Evolutionary conservation across 2,329 filamentous ascomycete species (phyloP).

Genomic region (Hypoxylon sp.): DNA sequence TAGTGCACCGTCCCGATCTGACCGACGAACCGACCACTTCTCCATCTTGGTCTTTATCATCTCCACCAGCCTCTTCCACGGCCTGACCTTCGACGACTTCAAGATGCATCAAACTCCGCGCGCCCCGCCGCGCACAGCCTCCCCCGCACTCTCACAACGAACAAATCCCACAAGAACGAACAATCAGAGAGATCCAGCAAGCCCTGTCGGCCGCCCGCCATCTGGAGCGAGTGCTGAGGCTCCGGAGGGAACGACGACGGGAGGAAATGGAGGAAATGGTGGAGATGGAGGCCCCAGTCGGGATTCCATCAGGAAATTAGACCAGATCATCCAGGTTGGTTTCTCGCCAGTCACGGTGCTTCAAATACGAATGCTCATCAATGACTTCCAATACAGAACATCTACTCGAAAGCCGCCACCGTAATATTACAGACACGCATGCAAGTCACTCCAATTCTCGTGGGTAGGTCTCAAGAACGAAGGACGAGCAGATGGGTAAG

Average conservation of each 20-base stretch:
- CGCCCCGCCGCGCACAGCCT: conserved; percentile 77
- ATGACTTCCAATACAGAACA: conserved; percentile 72
- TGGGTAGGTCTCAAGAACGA: conserved; percentile 49
- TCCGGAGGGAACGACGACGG: conserved; percentile 57
- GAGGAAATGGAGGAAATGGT: conserved; percentile 62
- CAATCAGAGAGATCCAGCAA: conserved; percentile 75
- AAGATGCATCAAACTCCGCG: conserved; percentile 93
- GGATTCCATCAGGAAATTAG: conserved; percentile 82
- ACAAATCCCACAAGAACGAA: conserved; percentile 80
- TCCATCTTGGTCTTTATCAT: conserved; percentile 1
- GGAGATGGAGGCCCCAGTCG: conserved; percentile 64
- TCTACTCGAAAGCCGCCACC: conserved; percentile 88
- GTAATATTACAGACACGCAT: conserved; percentile 86
- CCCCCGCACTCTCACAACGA: conserved; percentile 77
- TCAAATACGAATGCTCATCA: conserved; percentile 30
- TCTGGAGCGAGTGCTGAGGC: conserved; percentile 59
- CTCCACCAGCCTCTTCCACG: conserved; percentile 20
- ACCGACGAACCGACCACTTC: conserved; percentile 13
- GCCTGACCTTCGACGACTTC: conserved; percentile 36
- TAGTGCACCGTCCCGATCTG: conserved; percentile 26
- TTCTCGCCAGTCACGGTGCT: conserved; percentile 8
- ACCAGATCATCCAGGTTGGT: conserved; percentile 90
- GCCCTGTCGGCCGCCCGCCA: conserved; percentile 56
- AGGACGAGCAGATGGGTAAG: conserved; percentile 53
- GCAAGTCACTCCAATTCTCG: conserved; percentile 61